Percentiles rank a stretch among this genome's conserved stretches.
phyloP scores from a whole-genome alignment of 345 rosid species.

The Syzygium aromaticum region DNA sequence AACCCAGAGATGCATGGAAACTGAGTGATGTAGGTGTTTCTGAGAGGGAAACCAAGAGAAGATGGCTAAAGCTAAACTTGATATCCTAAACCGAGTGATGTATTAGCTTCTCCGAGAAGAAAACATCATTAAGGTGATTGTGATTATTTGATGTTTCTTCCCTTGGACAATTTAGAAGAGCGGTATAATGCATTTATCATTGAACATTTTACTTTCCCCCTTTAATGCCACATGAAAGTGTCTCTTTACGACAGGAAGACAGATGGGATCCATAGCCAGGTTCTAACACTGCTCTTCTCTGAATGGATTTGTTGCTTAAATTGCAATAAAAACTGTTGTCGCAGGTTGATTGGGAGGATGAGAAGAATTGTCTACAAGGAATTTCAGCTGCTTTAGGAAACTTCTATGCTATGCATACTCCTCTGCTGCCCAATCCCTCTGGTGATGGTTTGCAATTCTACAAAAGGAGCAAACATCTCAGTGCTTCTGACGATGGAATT shows the following conservation, averaged over 20 bases:
- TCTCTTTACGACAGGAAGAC: background rate
- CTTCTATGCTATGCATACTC: constrained; percentile 90
- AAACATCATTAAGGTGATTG: background rate
- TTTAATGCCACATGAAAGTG: background rate
- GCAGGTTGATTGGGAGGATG: constrained; percentile 89
- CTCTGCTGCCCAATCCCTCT: constrained; percentile 77
- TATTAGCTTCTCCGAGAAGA: background rate
- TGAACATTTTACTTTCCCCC: background rate
- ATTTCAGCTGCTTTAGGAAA: constrained; percentile 89
- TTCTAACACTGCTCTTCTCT: background rate
- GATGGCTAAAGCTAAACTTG: background rate
- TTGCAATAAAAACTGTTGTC: background rate
- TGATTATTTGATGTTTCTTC: background rate
- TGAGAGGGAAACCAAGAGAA: background rate
- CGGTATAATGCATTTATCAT: background rate
- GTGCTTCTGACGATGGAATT: constrained; percentile 21
- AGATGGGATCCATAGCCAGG: background rate
- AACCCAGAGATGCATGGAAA: background rate
- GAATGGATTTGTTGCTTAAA: background rate
- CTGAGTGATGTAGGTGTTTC: background rate
- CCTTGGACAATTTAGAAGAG: background rate
- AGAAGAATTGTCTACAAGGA: constrained; percentile 72
- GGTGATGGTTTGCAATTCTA: constrained; percentile 65
- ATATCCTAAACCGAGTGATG: background rate
- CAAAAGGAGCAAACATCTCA: constrained; percentile 25